A percentile compares a stretch with the other conserved stretches of the same genome.
phyloP scores from a whole-genome alignment of 163 green algal species.

The Prototheca wickerhamii region DNA sequence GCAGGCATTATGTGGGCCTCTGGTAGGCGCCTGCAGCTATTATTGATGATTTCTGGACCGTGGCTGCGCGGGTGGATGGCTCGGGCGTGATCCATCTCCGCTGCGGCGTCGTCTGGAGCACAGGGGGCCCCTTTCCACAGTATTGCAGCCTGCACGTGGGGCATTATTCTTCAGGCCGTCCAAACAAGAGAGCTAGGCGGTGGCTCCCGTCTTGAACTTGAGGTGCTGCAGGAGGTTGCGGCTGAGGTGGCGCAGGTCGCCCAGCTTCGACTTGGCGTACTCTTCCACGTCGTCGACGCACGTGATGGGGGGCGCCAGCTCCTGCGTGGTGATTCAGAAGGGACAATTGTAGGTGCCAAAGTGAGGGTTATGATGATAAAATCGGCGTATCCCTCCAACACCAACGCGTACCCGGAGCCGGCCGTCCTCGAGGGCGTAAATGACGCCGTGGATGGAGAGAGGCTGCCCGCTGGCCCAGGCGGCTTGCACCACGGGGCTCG shows the following conservation, averaged over 20 bases:
- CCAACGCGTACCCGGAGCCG: slow-evolving; percentile 18
- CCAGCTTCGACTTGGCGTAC: not conserved
- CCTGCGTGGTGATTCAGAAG: not conserved
- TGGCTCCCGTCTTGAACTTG: not conserved
- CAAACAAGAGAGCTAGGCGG: too few relatives aligned
- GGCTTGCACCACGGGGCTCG: slow-evolving; percentile 54
- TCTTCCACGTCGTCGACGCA: slow-evolving; percentile 13
- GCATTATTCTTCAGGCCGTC: too few relatives aligned
- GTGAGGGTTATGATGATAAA: not conserved
- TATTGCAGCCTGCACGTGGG: too few relatives aligned
- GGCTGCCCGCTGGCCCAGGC: slow-evolving; percentile 64
- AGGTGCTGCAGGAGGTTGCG: not conserved
- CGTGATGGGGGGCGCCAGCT: slow-evolving; percentile 15
- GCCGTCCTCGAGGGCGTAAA: slow-evolving; percentile 57
- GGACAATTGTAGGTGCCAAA: not conserved
- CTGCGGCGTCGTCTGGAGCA: too few relatives aligned
- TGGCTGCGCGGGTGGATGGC: too few relatives aligned
- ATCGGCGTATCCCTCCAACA: slow-evolving; percentile 1
- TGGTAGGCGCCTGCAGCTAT: too few relatives aligned
- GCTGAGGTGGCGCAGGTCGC: not conserved
- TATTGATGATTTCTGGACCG: too few relatives aligned
- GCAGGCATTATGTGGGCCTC: too few relatives aligned
- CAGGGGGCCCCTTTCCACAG: too few relatives aligned
- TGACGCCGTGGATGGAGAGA: slow-evolving; percentile 55
- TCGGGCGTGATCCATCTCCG: too few relatives aligned